These are phyloP conservation scores for Megacollybia marginata DNA, from an alignment of 768 basidiomycete genomes.

Conservation along the genomic window DNA sequence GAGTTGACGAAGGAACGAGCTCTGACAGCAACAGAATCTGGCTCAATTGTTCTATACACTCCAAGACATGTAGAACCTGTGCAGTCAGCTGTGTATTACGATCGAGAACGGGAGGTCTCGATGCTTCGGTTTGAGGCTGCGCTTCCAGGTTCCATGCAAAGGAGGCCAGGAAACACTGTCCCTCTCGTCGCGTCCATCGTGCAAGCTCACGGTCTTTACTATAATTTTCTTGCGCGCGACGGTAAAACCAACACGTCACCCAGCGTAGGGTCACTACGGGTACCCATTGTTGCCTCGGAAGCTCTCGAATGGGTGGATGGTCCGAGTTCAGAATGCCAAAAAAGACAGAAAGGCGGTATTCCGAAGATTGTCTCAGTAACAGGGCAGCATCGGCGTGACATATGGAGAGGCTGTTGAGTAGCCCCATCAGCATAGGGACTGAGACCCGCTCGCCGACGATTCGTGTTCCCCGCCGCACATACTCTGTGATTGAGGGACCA, in stretches of 20 bases:
- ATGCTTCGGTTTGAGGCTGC: conserved; percentile 6
- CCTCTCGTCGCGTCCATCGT: conserved; percentile 63
- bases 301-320: conserved; percentile 31
- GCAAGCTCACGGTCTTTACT: conserved; percentile 59
- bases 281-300: conserved; percentile 40
- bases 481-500: conserved; percentile 38
- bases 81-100: conserved; percentile 64
- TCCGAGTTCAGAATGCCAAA: conserved; percentile 53
- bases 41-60: conserved; percentile 51
- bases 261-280: conserved; percentile 56
- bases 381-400: conserved; percentile 37
- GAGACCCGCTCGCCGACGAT: conserved; percentile 51
- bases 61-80: conserved; percentile 52
- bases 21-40: conserved; percentile 54
- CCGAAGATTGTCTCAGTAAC: conserved; percentile 29
- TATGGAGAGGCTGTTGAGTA: conserved; percentile 35
- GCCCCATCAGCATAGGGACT: conserved; percentile 39
- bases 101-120: conserved; percentile 36
- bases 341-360: conserved; percentile 47
- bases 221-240: conserved; percentile 40
- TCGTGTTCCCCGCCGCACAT: conserved; percentile 63
- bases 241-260: conserved; percentile 44
- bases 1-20: conserved; percentile 35
- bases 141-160: conserved; percentile 23
- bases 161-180: conserved; percentile 47